Conservation (phyloP, 257 asterid species). For the Solanum chiquidenum region DNA sequence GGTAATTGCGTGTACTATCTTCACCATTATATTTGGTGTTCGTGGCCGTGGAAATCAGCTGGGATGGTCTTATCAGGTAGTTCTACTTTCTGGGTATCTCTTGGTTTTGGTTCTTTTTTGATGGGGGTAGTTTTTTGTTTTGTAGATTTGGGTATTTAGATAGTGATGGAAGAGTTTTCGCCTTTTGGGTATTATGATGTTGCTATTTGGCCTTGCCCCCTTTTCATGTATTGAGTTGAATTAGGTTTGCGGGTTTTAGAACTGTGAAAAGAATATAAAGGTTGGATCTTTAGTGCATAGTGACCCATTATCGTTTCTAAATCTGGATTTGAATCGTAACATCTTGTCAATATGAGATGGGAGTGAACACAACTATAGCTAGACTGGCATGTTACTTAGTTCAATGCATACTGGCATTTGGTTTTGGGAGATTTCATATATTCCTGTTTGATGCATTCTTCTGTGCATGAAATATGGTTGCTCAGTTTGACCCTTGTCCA, state of each 20-base stretch:
- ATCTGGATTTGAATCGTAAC: neutral
- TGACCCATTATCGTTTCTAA: neutral
- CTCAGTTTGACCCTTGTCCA: neutral
- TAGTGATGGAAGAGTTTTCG: neutral
- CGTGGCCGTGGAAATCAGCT: slow-evolving; percentile 62
- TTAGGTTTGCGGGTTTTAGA: neutral
- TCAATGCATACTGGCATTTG: neutral
- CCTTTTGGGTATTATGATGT: neutral
- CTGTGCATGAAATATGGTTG: neutral
- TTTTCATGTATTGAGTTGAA: neutral
- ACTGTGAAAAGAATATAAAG: neutral
- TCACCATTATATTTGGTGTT: slow-evolving; percentile 87
- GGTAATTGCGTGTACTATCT: slow-evolving; percentile 69
- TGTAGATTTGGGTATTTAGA: neutral
- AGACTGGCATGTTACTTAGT: neutral
- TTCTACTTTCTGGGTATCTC: neutral
- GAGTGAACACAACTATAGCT: neutral
- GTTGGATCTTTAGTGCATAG: neutral
- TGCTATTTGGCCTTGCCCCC: neutral
- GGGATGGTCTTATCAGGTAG: slow-evolving; percentile 80
- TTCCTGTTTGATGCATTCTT: neutral
- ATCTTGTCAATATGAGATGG: neutral
- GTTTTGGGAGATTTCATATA: neutral
- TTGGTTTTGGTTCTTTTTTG: neutral
- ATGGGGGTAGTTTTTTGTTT: neutral